Percentiles rank a stretch among this genome's conserved stretches.
phyloP scores from a whole-genome alignment of 139 green algal species.

The Spirogloea muscicola region DNA sequence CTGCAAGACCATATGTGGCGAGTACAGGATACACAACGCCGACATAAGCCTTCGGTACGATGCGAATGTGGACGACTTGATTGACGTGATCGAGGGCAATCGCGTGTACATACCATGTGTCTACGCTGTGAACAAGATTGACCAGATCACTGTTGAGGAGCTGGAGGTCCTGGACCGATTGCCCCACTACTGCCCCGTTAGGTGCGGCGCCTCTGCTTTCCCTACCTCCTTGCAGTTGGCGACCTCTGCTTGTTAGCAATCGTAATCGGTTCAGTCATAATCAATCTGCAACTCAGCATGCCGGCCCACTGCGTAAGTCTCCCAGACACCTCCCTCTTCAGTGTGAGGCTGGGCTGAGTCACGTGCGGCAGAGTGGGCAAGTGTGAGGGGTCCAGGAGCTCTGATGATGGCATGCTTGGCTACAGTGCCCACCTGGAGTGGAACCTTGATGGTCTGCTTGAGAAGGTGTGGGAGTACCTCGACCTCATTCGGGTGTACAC shows the following conservation, averaged over 20 bases:
- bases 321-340: too few species aligned
- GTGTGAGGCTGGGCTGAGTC: too few species aligned
- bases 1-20: conserved; percentile 67
- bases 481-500: conserved; percentile 72
- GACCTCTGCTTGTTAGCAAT: too few species aligned
- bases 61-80: conserved; percentile 70
- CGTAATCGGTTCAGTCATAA: too few species aligned
- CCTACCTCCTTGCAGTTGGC: too few species aligned
- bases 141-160: conserved; percentile 89
- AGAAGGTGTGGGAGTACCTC: conserved; percentile 96
- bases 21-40: conserved; percentile 89
- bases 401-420: too few species aligned
- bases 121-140: conserved; percentile 97
- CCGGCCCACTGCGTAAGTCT: too few species aligned
- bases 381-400: too few species aligned
- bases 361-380: too few species aligned
- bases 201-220: too few species aligned
- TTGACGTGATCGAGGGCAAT: conserved; percentile 95
- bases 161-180: conserved; percentile 82
- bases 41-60: conserved; percentile 76
- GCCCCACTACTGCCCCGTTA: conserved; percentile 95
- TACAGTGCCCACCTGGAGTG: conserved; percentile 50
- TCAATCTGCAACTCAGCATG: too few species aligned
- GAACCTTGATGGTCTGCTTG: conserved; percentile 73
- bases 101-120: conserved; percentile 92